These are phyloP conservation scores for Salix viminalis DNA, from an alignment of 345 rosid genomes.

Conservation along the genomic window DNA sequence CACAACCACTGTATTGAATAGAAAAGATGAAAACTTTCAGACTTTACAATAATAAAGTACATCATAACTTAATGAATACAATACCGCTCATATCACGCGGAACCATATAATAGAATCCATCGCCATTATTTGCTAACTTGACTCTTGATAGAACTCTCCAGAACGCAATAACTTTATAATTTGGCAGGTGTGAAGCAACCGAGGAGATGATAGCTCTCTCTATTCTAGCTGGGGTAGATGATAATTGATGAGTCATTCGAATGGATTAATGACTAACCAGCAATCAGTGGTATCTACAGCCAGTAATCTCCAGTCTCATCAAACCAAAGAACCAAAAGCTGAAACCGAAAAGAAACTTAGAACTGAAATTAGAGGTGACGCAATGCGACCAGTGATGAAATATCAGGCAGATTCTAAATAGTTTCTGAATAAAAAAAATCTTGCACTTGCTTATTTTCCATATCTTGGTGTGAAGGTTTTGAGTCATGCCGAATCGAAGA, in stretches of 20 bases:
- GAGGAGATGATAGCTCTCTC: slow-evolving; percentile 49
- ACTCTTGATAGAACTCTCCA: not conserved
- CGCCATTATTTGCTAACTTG: not conserved
- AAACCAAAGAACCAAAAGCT: not conserved
- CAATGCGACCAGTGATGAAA: not conserved
- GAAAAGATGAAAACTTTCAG: not conserved
- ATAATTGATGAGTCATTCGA: slow-evolving; percentile 7
- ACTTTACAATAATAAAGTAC: no score
- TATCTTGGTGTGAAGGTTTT: not conserved
- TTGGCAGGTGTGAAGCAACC: slow-evolving; percentile 38
- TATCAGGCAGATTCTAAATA: not conserved
- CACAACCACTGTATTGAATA: not conserved
- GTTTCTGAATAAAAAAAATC: not conserved
- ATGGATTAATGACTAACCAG: not conserved
- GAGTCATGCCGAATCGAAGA: not conserved
- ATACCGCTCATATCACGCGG: no score
- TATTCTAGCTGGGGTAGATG: slow-evolving; percentile 36
- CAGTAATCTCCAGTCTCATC: not conserved
- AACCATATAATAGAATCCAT: not conserved
- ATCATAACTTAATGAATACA: not conserved
- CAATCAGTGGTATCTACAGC: not conserved
- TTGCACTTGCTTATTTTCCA: not conserved
- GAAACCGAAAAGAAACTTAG: not conserved
- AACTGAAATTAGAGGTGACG: not conserved
- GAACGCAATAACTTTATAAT: not conserved